Base-by-base conservation (phyloP, 176 grass and related monocot genomes). In the Aegilops umbellulata region DNA sequence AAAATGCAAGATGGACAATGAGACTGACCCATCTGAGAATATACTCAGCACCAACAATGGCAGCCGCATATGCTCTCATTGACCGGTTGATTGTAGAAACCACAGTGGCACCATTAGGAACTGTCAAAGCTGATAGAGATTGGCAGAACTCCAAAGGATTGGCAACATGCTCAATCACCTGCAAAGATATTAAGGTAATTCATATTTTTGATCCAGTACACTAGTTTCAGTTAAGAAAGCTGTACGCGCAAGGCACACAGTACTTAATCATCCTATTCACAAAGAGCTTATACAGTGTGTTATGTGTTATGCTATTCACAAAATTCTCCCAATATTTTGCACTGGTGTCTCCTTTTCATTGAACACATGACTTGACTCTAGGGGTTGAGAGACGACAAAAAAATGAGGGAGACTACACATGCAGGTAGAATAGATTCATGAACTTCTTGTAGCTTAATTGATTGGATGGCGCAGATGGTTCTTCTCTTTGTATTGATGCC, bases 131-230 rank as follows among this genome's bases (percentile, higher is more conserved):
- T 60, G 86, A 87, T 31, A 98, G 88, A 51, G 91, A 98, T 84
- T 94, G 81, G 77, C 96, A 98, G 44, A 98, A 98, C 24, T 94
- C 93, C 61, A 65, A 42, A 61, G 96, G 92, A 85, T 90, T 88
- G 80, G 90, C 90, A 34, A 98, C 96, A 22, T 98, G 96, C 70
- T 98, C 96, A 71, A 98, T 98, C 82, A 98, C 96, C 96, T 98
- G 88, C 73, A 92, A 86, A 14, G 7, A 90, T 73, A 87, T 66
- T 25, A 65, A 86, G 27, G 10, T 36, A 80, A 75, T 83, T 42
- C 20, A 72, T 25, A 74, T 60, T 78, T 70, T 39, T 76, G 36
- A 68, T 66, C 47, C 23, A 66, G 57, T 47, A 86, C 44, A 84
- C 68, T 47, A 60, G 19, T 57, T 66, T 31, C 22, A 11, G 62